phyloP scores from a whole-genome alignment of 2,329 filamentous ascomycete species.

The Blastomyces percursus region DNA sequence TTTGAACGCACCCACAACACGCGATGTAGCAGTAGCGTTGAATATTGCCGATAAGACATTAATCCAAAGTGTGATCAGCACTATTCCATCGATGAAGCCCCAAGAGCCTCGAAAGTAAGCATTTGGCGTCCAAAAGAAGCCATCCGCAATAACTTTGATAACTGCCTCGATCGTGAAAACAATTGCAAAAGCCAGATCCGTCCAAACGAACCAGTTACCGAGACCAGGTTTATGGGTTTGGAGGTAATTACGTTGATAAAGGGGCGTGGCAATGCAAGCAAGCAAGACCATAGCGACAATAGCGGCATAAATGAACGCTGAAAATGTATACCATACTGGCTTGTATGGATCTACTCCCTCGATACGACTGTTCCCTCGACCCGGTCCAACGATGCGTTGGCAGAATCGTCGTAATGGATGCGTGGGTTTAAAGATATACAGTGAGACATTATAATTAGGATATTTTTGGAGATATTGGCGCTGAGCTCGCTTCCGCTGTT shows the following conservation, averaged over 20 bases:
- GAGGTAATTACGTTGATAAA: constrained; percentile 88
- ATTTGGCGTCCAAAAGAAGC: constrained; percentile 92
- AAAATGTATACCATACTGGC: constrained; percentile 84
- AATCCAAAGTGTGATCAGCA: constrained; percentile 88
- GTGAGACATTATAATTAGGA: constrained; percentile 81
- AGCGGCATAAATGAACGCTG: constrained; percentile 81
- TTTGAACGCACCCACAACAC: constrained; percentile 94
- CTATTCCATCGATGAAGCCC: constrained; percentile 89
- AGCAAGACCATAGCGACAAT: constrained; percentile 98
- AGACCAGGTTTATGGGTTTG: constrained; percentile 47
- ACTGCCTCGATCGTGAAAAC: constrained; percentile 76
- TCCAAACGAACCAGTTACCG: constrained; percentile 89
- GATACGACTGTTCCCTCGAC: constrained; percentile 72
- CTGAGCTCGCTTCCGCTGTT: constrained; percentile 75
- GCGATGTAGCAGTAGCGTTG: constrained; percentile 72
- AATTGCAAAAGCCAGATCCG: constrained; percentile 77
- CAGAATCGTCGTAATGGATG: constrained; percentile 73
- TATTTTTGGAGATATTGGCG: constrained; percentile 79
- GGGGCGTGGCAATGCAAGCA: constrained; percentile 83
- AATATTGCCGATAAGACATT: constrained; percentile 76
- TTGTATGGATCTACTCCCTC: constrained; percentile 85
- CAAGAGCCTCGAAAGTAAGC: constrained; percentile 94
- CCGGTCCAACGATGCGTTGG: constrained; percentile 82
- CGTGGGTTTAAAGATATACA: constrained; percentile 72
- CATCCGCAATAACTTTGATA: constrained; percentile 92